Conservation (phyloP, 495 filamentous ascomycete genomes). For the Annulohypoxylon moriforme region DNA sequence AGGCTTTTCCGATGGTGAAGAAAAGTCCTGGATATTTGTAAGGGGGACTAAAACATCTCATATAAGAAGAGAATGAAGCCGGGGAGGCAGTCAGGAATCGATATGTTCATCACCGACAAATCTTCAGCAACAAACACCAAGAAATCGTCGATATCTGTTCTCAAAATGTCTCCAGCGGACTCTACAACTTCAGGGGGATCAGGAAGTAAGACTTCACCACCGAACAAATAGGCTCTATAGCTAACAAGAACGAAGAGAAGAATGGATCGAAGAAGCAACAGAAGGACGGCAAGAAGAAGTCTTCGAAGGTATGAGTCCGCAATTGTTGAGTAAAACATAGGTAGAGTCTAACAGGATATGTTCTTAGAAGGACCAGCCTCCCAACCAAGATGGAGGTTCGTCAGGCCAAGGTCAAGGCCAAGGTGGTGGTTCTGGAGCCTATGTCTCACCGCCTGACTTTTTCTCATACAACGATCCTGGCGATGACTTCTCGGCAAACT, state of each 20-base stretch:
- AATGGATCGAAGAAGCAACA: slow-evolving; percentile 22
- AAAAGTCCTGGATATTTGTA: slow-evolving; percentile 11
- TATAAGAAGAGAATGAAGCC: slow-evolving; percentile 25
- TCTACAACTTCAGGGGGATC: slow-evolving; percentile 16
- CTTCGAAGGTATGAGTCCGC: slow-evolving; percentile 22
- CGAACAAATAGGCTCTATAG: background rate
- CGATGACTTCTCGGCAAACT: slow-evolving; percentile 33
- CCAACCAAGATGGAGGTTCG: slow-evolving; percentile 13
- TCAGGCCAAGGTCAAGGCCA: slow-evolving; percentile 27
- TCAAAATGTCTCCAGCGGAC: slow-evolving; percentile 29
- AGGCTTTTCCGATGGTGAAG: slow-evolving; percentile 12
- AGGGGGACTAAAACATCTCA: background rate
- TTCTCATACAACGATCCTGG: slow-evolving; percentile 42
- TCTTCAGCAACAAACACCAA: slow-evolving; percentile 5
- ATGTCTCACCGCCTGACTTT: slow-evolving; percentile 40
- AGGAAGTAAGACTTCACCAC: slow-evolving; percentile 23
- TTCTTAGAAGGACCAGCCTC: slow-evolving; percentile 24
- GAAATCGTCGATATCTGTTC: background rate
- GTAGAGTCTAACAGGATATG: slow-evolving; percentile 16
- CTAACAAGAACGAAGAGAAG: slow-evolving; percentile 29
- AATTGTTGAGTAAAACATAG: background rate
- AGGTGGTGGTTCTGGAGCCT: slow-evolving; percentile 18
- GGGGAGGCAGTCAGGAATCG: background rate
- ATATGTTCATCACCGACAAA: slow-evolving; percentile 4
- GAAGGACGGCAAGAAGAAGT: slow-evolving; percentile 34